Percentiles rank a stretch among this genome's conserved stretches.
These are phyloP conservation scores for Pezicula neosporulosa DNA, from an alignment of 2,329 filamentous ascomycete genomes.

Conservation along the genomic window DNA sequence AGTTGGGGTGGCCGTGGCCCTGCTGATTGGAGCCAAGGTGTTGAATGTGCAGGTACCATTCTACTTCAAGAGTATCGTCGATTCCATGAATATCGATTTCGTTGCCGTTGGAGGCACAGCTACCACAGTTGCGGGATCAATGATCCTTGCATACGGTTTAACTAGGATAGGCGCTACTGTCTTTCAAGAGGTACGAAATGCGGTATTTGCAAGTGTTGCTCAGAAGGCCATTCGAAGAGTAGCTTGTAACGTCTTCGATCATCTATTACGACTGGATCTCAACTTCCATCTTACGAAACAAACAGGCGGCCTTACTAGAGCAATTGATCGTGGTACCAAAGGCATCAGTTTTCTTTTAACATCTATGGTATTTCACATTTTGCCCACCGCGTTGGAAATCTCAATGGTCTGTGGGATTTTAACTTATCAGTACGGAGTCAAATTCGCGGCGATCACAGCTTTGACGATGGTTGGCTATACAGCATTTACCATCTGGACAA, in stretches of 20 bases:
- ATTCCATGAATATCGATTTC: conserved; percentile 96
- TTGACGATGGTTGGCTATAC: conserved; percentile 91
- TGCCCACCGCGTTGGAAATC: conserved; percentile 92
- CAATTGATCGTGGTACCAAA: conserved; percentile 95
- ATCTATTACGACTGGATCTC: conserved; percentile 82
- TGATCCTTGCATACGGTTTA: conserved; percentile 90
- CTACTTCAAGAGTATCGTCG: conserved; percentile 98
- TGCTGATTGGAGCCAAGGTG: conserved; percentile 88
- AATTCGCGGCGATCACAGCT: conserved; percentile 88
- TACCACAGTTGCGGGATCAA: conserved; percentile 81
- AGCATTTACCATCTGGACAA: conserved; percentile 95
- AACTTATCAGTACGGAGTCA: conserved; percentile 89
- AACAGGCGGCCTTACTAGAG: conserved; percentile 88
- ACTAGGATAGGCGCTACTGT: conserved; percentile 85
- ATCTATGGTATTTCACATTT: conserved; percentile 97
- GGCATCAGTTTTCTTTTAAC: conserved; percentile 96
- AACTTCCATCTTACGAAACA: conserved; percentile 93
- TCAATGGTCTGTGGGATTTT: conserved; percentile 93
- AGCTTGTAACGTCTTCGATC: conserved; percentile 87
- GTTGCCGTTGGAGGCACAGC: conserved; percentile 83
- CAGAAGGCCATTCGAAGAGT: conserved; percentile 94
- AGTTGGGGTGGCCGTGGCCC: conserved; percentile 76
- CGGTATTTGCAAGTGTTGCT: conserved; percentile 92
- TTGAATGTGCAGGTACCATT: conserved; percentile 98
- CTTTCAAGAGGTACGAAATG: conserved; percentile 92